Conservation (phyloP, 2,329 filamentous ascomycete genomes). For the Xenoacremonium recifei region DNA sequence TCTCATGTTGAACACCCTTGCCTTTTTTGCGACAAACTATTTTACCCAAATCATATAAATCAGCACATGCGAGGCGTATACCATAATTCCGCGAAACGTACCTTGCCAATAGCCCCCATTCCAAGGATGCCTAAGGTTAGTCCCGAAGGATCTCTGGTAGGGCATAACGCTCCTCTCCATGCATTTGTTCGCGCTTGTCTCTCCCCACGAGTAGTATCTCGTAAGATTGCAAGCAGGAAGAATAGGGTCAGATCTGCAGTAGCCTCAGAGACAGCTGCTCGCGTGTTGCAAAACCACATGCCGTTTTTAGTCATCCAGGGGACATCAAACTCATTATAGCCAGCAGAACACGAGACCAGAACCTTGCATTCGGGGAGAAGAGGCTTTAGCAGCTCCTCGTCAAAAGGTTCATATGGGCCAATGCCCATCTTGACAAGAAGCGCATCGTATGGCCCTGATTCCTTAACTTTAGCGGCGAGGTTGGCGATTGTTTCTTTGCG, state of each 20-base stretch:
- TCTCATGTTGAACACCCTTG: neutral
- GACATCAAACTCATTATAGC: neutral
- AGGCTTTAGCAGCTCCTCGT: neutral
- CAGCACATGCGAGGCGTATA: too few species aligned
- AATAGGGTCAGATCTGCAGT: neutral
- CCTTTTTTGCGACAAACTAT: neutral
- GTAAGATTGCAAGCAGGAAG: neutral
- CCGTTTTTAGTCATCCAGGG: neutral
- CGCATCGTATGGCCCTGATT: neutral
- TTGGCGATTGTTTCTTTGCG: neutral
- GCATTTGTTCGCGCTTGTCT: neutral
- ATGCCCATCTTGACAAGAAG: neutral
- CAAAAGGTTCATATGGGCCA: neutral
- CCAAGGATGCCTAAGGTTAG: neutral
- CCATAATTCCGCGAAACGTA: too few species aligned
- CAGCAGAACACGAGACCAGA: neutral
- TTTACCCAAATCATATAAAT: too few species aligned
- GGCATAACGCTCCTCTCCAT: neutral
- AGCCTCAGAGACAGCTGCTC: neutral
- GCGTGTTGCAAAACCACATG: neutral
- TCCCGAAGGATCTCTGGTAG: neutral
- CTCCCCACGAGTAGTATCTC: neutral
- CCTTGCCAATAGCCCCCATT: neutral
- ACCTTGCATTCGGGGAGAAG: neutral
- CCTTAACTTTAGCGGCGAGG: neutral